Evolutionary conservation across 352 stramenopile genomes (phyloP), one percentile per base, ranked within the genome.

Genomic region (Peronospora belbahrii): DNA sequence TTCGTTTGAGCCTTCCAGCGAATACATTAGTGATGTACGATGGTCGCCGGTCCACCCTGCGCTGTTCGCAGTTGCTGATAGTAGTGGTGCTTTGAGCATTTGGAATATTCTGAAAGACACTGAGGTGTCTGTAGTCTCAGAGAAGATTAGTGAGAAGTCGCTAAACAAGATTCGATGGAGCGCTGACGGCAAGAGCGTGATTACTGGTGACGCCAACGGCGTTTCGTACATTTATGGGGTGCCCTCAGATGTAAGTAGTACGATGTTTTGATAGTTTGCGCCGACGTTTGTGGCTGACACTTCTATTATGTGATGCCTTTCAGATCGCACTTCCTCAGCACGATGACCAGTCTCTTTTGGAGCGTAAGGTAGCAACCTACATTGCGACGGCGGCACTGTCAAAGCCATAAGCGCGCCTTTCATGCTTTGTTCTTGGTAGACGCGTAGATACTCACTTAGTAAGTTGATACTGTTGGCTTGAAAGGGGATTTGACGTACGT

Each of bases 21-120:
- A 95, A 50, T 94, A 95, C 56, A 77, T 95, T 30, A 92, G 82
- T 43, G 84, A 95, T 46, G 83, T 91, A 17, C 65, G 76, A 60
- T 95, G 82, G 84, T 92, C 82, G 6, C 70, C 78, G 2, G 52
- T 82, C 10, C 76, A 94, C 34, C 80, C 82, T 3, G 70, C 82
- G 11, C 50, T 95, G 6, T 94, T 95, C 63, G 79, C 78, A 2
- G 82, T 90, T 18, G 82, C 81, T 19, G 83, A 94, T 39, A 81
- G 76, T 8, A 84, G 61, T 15, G 84, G 84, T 6, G 48, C 36
- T 4, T 62, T 89, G 24, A 86, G 75, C 43, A 59, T 95, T 27
- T 95, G 84, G 84, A 92, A 94, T 43, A 80, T 95, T 40, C 50
- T 83, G 50, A 80, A 78, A 39, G 84, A 95, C 55, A 59, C 82